Evolutionary conservation across 2,329 filamentous ascomycete genomes (phyloP).

Genomic region (Pseudogymnoascus sp.): DNA sequence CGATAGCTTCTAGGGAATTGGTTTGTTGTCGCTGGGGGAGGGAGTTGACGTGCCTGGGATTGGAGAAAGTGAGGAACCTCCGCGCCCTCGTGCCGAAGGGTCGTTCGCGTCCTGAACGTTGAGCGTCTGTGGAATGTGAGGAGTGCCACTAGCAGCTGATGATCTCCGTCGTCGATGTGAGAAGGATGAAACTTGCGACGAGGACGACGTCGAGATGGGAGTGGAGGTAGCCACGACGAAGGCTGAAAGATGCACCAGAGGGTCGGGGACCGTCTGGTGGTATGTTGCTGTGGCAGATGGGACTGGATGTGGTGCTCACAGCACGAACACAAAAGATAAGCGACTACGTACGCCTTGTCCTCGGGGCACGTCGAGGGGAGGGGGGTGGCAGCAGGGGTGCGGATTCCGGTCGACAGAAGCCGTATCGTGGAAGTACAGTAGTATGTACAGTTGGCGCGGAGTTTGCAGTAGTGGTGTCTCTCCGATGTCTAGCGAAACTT

Average conservation of each 20-base stretch:
- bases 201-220: slow-evolving; percentile 42
- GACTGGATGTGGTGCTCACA: neutral
- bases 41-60: slow-evolving; percentile 22
- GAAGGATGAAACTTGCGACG: slow-evolving; percentile 32
- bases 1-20: neutral
- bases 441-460: neutral
- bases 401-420: neutral
- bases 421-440: neutral
- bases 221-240: slow-evolving; percentile 46
- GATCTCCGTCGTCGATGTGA: slow-evolving; percentile 31
- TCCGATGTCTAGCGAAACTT: neutral
- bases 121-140: slow-evolving; percentile 18
- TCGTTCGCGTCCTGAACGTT: slow-evolving; percentile 18
- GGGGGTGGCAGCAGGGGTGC: neutral
- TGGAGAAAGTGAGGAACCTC: slow-evolving; percentile 21
- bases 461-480: slow-evolving; percentile 2
- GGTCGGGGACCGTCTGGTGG: slow-evolving; percentile 24
- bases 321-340: slow-evolving; percentile 8
- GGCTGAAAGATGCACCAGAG: slow-evolving; percentile 25
- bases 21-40: neutral
- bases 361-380: neutral
- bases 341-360: neutral
- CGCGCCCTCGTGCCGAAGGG: slow-evolving; percentile 15
- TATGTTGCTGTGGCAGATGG: neutral
- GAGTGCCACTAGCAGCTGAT: slow-evolving; percentile 25